Base-by-base conservation (phyloP, 2,329 filamentous ascomycete genomes). In the Verticillium dahliae region DNA sequence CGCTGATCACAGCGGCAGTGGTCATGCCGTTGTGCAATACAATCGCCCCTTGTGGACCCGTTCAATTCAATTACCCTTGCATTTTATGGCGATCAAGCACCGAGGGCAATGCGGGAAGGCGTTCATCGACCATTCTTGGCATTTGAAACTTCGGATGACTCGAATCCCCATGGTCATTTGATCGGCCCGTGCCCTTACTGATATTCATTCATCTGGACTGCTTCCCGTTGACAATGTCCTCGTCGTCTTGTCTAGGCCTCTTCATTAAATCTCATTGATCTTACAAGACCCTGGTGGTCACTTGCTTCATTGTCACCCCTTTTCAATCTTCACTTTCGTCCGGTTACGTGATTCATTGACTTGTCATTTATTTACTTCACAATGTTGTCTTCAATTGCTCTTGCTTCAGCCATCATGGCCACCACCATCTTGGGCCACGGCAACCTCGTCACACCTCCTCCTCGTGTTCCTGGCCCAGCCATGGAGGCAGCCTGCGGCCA, bases 401-500 rank as follows among this genome's bases (percentile, higher is more conserved):
- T 60, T 50, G 61, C 63, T 33, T 61, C 62, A 61, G 64, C 64
- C 9, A 57, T 61, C 56, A 56, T 64, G 57, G 65, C 62, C 56
- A 37, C 60, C 45, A 59, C 65, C 61, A 76, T 75, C 58, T 73
- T 73, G 33, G 76, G 74, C 34, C 80, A 82, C 66, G 79, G 80
- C 62, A 75, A 76, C 66, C 72, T 81, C 71, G 72, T 70, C 50
- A 72, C 68, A 4, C 80, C 80, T 4, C 56, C 71, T 0, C 69
- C 78, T n/a, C 78, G 80, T 39, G 59, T 69, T 34, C 71, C 77
- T 15, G 80, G 79, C 6, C 61, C 72, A 2, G 78, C 78, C 61
- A 81, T 75, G 76, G 72, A 71, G 39, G 67, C 72, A 4, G 74
- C 76, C 4, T 82, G 80, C 60, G 80, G 80, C 6, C 68, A 78